These are phyloP conservation scores for Mortierella sp. DNA, from an alignment of 371 early-diverging fungal species.

Conservation along the genomic window DNA sequence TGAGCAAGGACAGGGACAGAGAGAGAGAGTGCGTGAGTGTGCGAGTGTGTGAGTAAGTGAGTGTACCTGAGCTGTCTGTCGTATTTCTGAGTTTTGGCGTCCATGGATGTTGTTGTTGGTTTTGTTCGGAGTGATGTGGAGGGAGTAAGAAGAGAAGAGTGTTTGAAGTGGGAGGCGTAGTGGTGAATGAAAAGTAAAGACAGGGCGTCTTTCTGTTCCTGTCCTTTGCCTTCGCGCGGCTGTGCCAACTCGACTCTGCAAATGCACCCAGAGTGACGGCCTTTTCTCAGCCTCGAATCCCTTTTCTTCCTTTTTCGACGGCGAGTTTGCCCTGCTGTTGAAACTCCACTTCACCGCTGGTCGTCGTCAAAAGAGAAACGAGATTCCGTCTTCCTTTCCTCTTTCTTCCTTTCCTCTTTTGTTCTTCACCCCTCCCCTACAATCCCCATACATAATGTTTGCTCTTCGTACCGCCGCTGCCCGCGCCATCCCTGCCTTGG, in stretches of 20 bases:
- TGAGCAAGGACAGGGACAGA: neutral
- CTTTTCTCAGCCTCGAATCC: neutral
- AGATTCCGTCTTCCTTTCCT: neutral
- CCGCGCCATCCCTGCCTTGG: constrained; percentile 55
- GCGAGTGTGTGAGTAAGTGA: neutral
- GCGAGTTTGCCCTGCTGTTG: neutral
- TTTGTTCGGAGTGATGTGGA: neutral
- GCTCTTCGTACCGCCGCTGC: constrained; percentile 51
- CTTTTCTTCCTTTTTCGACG: neutral
- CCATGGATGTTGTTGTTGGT: constrained; percentile 15
- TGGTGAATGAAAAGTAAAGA: neutral
- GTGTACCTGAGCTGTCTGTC: constrained; percentile 91
- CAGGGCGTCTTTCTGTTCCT: neutral
- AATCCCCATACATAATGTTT: constrained; percentile 31
- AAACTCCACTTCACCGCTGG: neutral
- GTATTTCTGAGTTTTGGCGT: constrained; percentile 82
- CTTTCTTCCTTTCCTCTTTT: neutral
- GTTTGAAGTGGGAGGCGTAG: neutral
- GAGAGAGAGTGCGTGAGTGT: neutral
- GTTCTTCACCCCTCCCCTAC: neutral
- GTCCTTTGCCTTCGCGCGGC: constrained; percentile 6
- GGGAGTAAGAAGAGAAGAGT: neutral
- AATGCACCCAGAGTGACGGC: neutral
- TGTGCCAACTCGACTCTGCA: neutral
- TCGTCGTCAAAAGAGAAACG: neutral